Evolutionary conservation across 1,284 basidiomycete genomes (phyloP).

Genomic region (Leccinum fallax): DNA sequence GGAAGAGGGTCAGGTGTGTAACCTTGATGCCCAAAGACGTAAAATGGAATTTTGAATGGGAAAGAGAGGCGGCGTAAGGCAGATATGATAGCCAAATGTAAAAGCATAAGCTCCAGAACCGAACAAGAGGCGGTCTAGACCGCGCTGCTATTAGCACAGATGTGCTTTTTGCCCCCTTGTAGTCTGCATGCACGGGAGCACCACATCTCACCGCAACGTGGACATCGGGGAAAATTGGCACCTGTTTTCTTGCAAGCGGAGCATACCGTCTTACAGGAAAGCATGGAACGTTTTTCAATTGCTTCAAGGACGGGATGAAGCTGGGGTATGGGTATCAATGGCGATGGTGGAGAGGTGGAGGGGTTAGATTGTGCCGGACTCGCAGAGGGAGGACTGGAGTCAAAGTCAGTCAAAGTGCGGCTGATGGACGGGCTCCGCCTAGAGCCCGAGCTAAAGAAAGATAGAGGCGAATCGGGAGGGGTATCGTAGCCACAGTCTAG

Average conservation of each 20-base stretch:
- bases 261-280: conserved; percentile 50
- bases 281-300: conserved; percentile 56
- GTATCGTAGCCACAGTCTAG: conserved; percentile 28
- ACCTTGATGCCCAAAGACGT: not conserved
- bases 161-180: conserved; percentile 52
- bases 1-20: not conserved
- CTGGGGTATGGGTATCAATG: conserved; percentile 25
- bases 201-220: conserved; percentile 64
- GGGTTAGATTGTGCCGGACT: conserved; percentile 22
- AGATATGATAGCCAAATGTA: not conserved
- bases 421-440: conserved; percentile 39
- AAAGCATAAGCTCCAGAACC: not conserved
- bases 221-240: conserved; percentile 64
- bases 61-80: not conserved
- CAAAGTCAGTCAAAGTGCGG: conserved; percentile 35
- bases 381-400: conserved; percentile 5
- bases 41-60: not conserved
- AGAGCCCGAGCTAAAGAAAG: conserved; percentile 20
- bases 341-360: conserved; percentile 20
- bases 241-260: conserved; percentile 60
- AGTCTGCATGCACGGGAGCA: conserved; percentile 70
- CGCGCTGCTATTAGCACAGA: conserved; percentile 34
- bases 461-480: conserved; percentile 36
- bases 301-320: conserved; percentile 54
- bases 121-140: conserved; percentile 9